Evolutionary conservation across 768 basidiomycete genomes (phyloP).

Genomic region (Mycena capillaripes): DNA sequence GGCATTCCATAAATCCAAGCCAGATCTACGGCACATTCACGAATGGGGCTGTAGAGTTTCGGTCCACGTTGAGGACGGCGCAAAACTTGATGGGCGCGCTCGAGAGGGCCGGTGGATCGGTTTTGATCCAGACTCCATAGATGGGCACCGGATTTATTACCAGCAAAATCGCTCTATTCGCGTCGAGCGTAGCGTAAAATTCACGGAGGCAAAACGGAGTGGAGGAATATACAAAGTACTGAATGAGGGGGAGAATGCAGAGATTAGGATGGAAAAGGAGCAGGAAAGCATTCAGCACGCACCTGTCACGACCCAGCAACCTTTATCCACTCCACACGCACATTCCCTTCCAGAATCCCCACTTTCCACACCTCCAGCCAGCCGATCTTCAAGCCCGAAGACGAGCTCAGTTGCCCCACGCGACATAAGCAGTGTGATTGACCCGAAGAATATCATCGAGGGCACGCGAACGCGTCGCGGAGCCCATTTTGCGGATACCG

Average conservation of each 20-base stretch:
- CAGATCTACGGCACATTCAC: slow-evolving; percentile 43
- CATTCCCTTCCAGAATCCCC: too few species aligned
- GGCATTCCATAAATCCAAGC: slow-evolving; percentile 45
- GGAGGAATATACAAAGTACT: slow-evolving; percentile 19
- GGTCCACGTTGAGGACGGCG: slow-evolving; percentile 45
- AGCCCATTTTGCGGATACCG: background rate
- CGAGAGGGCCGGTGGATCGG: slow-evolving; percentile 22
- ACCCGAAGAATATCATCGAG: slow-evolving; percentile 19
- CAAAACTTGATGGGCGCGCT: slow-evolving; percentile 37
- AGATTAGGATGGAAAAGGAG: background rate
- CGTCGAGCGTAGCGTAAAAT: slow-evolving; percentile 47
- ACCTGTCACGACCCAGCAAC: background rate
- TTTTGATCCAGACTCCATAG: slow-evolving; percentile 5
- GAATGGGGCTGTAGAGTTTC: slow-evolving; percentile 53
- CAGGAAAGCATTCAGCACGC: slow-evolving; percentile 16
- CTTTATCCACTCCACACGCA: too few species aligned
- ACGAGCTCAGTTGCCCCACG: background rate
- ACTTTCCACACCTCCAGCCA: too few species aligned
- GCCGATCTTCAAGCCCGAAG: too few species aligned
- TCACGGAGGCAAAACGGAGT: background rate
- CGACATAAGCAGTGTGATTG: slow-evolving; percentile 2
- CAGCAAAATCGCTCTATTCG: slow-evolving; percentile 38
- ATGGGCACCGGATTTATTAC: slow-evolving; percentile 49
- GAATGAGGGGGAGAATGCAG: slow-evolving; percentile 32
- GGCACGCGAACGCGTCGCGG: slow-evolving; percentile 16